phyloP scores from a whole-genome alignment of 169 alveolate genomes.

The Toxoplasma gondii region DNA sequence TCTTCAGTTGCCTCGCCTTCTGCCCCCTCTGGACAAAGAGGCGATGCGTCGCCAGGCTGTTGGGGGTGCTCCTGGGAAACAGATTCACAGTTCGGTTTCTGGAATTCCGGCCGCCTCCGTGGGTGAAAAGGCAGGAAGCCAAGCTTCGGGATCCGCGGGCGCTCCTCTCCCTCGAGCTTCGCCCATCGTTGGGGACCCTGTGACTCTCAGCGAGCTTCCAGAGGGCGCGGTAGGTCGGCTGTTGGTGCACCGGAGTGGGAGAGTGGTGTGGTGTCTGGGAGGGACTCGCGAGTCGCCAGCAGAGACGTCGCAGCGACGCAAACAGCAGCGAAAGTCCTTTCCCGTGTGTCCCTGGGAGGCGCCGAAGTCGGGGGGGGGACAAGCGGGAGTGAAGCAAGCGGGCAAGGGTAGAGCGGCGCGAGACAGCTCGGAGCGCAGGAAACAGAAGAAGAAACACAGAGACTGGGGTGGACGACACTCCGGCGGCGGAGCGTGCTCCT shows the following conservation, averaged over 20 bases:
- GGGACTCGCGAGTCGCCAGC: background rate
- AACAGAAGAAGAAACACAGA: too few relatives aligned
- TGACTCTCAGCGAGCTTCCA: background rate
- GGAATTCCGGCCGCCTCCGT: background rate
- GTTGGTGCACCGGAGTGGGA: background rate
- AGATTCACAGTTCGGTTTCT: background rate
- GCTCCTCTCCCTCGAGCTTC: background rate
- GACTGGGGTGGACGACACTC: too few relatives aligned
- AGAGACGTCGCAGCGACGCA: background rate
- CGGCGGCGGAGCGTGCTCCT: too few relatives aligned
- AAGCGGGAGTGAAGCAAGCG: background rate
- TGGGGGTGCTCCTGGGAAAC: background rate
- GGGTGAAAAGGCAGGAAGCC: too few relatives aligned
- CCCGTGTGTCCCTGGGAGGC: background rate
- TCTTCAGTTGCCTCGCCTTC: background rate
- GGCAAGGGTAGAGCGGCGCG: background rate
- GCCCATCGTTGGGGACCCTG: background rate
- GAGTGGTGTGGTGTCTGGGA: slow-evolving; percentile 2
- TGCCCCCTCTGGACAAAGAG: slow-evolving; percentile 14
- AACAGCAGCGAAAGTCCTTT: background rate
- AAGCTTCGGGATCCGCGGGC: too few relatives aligned
- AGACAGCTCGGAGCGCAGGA: too few relatives aligned
- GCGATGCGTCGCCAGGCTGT: background rate
- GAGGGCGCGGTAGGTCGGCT: background rate
- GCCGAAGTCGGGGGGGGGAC: background rate